Conservation (phyloP, 2,329 filamentous ascomycete species). For the Penicillium sp. region DNA sequence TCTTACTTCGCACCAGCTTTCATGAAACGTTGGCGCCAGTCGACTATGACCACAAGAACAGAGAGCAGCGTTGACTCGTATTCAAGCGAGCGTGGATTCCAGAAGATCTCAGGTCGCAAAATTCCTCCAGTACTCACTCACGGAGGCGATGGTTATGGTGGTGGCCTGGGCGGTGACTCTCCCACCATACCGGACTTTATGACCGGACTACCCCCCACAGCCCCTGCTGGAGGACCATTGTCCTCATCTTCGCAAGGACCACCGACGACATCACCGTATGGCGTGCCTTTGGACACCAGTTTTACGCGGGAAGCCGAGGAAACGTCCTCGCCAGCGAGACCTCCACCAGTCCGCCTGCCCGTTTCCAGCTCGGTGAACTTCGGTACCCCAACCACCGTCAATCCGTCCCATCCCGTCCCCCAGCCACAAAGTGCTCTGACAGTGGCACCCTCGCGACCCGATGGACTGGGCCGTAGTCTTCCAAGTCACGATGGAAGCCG, state of each 20-base stretch:
- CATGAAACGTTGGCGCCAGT: constrained; percentile 43
- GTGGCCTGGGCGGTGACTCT: constrained; percentile 32
- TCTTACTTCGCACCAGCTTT: constrained; percentile 40
- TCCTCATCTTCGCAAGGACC: constrained; percentile 28
- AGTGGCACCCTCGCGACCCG: constrained; percentile 32
- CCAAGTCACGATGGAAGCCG: constrained; percentile 46
- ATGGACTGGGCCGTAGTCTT: constrained; percentile 44
- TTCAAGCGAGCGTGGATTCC: constrained; percentile 48
- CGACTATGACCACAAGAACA: constrained; percentile 34
- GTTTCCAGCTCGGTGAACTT: constrained; percentile 36
- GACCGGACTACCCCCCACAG: constrained; percentile 18
- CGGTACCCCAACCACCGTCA: constrained; percentile 24
- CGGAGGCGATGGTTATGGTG: constrained; percentile 48
- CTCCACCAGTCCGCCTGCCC: constrained; percentile 45
- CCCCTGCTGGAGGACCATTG: constrained; percentile 23
- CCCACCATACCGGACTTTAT: constrained; percentile 27
- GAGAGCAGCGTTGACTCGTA: constrained; percentile 33
- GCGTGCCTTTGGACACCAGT: constrained; percentile 32
- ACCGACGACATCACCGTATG: constrained; percentile 29
- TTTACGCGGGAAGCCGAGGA: constrained; percentile 34
- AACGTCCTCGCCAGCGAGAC: constrained; percentile 37
- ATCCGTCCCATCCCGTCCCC: constrained; percentile 25
- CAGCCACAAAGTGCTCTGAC: constrained; percentile 28
- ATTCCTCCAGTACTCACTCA: constrained; percentile 47
- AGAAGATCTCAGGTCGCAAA: constrained; percentile 50